Percentiles rank a stretch among this genome's conserved stretches.
Evolutionary conservation across 805 yeast genomes (phyloP).

Genomic region (Pichia membranifaciens): DNA sequence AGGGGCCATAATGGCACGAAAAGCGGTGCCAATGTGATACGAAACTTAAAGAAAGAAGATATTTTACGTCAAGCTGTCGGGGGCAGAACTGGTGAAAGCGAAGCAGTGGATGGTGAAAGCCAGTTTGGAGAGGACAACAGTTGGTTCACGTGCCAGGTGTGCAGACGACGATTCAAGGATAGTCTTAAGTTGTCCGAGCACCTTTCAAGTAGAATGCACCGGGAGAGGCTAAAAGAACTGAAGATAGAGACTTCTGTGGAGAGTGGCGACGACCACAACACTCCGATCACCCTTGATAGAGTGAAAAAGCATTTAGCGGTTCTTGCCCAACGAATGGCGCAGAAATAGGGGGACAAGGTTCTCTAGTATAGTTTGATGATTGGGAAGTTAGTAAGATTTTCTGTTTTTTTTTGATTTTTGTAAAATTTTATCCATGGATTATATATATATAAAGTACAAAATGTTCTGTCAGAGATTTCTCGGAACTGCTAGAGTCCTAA

Average conservation of each 20-base stretch:
- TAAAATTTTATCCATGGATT: no score
- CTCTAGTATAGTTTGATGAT: no score
- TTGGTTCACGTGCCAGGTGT: constrained; percentile 80
- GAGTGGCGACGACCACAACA: constrained; percentile 16
- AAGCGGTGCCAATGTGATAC: neutral
- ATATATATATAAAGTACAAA: no score
- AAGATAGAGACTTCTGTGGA: constrained; percentile 1
- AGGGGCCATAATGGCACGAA: constrained; percentile 17
- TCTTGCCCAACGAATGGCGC: no score
- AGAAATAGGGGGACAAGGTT: no score
- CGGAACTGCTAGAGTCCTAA: neutral
- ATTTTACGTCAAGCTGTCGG: no score
- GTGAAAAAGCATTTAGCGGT: constrained; percentile 31
- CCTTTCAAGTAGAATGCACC: constrained; percentile 68
- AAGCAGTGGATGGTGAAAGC: neutral
- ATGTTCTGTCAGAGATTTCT: neutral
- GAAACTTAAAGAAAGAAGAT: no score
- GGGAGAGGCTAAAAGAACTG: constrained; percentile 34
- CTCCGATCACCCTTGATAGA: constrained; percentile 42
- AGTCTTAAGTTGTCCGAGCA: constrained; percentile 79
- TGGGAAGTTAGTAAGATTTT: no score
- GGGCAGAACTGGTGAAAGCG: neutral
- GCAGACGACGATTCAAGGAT: constrained; percentile 78
- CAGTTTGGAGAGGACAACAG: constrained; percentile 38
- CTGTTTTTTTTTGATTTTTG: no score